Conservation (phyloP, 805 yeast species). For the Candida ponderosae region DNA sequence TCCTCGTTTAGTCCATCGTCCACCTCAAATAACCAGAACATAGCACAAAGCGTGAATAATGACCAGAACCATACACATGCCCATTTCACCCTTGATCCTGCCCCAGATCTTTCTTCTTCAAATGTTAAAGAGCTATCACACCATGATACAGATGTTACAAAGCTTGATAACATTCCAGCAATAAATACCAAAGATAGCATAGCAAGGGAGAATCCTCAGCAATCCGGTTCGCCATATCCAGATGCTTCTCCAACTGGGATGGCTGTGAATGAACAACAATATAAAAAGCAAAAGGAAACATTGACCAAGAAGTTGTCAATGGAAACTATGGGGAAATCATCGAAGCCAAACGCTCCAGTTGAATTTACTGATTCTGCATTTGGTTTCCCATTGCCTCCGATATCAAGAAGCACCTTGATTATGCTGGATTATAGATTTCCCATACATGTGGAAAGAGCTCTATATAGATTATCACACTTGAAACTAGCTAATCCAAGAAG, state of each 20-base stretch:
- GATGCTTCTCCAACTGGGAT: not conserved
- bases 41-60: no score
- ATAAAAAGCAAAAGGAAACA: constrained; percentile 13
- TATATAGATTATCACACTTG: constrained; percentile 85
- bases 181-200: no score
- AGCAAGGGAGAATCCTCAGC: no score
- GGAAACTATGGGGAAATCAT: constrained; percentile 26
- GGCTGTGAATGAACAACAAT: constrained; percentile 8
- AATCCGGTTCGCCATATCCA: no score
- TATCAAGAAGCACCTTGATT: constrained; percentile 65
- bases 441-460: constrained; percentile 92
- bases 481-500: constrained; percentile 92
- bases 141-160: no score
- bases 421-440: constrained; percentile 87
- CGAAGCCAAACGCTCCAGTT: constrained; percentile 47
- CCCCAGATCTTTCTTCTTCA: not conserved
- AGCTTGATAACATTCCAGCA: no score
- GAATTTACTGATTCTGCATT: constrained; percentile 72
- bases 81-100: not conserved
- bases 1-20: not conserved
- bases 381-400: constrained; percentile 81
- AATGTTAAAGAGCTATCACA: not conserved
- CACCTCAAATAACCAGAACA: no score
- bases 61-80: no score
- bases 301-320: constrained; percentile 20